A percentile compares a stretch with the other conserved stretches of the same genome.
Evolutionary conservation across 2,329 filamentous ascomycete species (phyloP).

Genomic region (Paraphoma chrysanthemicola): DNA sequence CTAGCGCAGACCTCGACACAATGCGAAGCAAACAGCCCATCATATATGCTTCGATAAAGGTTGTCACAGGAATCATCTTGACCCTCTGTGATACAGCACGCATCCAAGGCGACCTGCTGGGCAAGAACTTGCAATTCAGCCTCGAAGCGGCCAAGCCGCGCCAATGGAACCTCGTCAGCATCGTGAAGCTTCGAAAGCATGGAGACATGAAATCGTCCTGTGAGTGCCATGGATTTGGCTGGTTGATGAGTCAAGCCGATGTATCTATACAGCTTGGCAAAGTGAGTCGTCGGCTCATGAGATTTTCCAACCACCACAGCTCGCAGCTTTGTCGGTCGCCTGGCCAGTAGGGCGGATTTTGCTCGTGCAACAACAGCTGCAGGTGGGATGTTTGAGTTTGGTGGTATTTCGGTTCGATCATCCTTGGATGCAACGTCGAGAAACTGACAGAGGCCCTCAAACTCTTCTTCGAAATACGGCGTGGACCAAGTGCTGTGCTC

Average conservation of each 20-base stretch:
- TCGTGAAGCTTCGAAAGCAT: conserved; percentile 35
- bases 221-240: conserved; percentile 31
- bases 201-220: conserved; percentile 37
- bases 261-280: conserved; percentile 33
- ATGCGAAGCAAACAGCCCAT: conserved; percentile 32
- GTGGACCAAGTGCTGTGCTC: conserved; percentile 33
- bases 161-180: conserved; percentile 47
- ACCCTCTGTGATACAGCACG: conserved; percentile 41
- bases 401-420: conserved; percentile 1
- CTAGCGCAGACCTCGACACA: conserved; percentile 14
- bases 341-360: conserved; percentile 43
- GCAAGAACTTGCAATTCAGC: conserved; percentile 49
- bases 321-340: conserved; percentile 41
- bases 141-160: conserved; percentile 50
- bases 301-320: conserved; percentile 10
- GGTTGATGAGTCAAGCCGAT: conserved; percentile 30
- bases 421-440: conserved; percentile 35
- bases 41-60: conserved; percentile 32
- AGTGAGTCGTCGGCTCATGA: conserved; percentile 19
- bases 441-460: conserved; percentile 48
- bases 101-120: conserved; percentile 43
- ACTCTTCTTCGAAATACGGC: conserved; percentile 47
- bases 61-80: conserved; percentile 38
- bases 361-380: conserved; percentile 26
- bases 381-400: conserved; percentile 14